Evolutionary conservation across 148 eudicot species (phyloP).

Genomic region (Chenopodium album): DNA sequence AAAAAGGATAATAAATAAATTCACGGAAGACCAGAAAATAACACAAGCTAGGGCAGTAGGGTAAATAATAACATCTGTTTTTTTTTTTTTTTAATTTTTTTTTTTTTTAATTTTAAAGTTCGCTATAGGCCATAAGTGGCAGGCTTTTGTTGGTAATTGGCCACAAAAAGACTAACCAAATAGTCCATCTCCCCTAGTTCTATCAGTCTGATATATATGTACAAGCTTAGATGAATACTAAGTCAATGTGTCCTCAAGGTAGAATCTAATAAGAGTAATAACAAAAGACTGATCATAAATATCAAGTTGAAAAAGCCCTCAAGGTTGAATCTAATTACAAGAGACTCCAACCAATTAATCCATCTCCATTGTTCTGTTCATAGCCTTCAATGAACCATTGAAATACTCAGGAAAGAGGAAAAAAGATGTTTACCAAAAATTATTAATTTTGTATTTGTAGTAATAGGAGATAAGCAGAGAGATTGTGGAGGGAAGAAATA

Average conservation of each 20-base stretch:
- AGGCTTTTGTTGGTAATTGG: background rate
- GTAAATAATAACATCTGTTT: background rate
- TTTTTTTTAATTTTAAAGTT: background rate
- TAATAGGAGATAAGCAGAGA: background rate
- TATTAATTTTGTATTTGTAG: background rate
- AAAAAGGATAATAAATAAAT: background rate
- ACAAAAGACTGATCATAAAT: background rate
- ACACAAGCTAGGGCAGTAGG: background rate
- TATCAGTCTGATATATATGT: background rate
- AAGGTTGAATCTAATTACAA: no score
- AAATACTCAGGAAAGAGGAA: background rate
- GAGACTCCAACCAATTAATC: no score
- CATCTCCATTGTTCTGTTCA: background rate
- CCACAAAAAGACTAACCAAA: no score
- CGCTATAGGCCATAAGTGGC: background rate
- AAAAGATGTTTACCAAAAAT: background rate
- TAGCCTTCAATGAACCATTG: background rate
- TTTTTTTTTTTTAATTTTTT: no score
- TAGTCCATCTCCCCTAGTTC: no score
- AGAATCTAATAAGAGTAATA: background rate
- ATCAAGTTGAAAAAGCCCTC: no score
- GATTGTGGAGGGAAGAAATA: background rate
- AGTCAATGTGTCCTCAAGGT: background rate
- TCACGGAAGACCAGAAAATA: background rate
- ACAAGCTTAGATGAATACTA: background rate